Conservation (phyloP, 1,284 basidiomycete species). For the Moesziomyces sp. region DNA sequence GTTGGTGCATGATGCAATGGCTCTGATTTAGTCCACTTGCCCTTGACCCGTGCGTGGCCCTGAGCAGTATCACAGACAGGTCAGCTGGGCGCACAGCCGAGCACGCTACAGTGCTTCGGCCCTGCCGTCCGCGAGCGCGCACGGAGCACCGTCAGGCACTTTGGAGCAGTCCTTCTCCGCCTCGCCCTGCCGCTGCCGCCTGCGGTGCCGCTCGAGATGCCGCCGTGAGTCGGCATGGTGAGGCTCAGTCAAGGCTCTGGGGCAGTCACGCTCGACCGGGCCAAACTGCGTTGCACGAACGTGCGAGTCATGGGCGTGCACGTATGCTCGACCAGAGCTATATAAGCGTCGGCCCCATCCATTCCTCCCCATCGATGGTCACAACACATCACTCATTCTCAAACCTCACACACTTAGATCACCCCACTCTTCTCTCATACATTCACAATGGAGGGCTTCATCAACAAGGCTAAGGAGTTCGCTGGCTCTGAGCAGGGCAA, state of each 20-base stretch:
- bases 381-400: neutral
- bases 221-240: no score
- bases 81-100: neutral
- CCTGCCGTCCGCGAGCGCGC: no score
- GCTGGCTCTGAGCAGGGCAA: conserved; percentile 50
- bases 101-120: no score
- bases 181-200: no score
- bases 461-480: conserved; percentile 62
- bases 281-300: no score
- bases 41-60: neutral
- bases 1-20: neutral
- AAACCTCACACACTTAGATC: neutral
- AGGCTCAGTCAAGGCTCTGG: no score
- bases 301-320: no score
- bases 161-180: no score
- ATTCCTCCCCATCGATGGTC: no score
- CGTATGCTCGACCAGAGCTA: neutral
- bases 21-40: neutral
- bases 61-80: neutral
- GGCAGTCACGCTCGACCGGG: no score
- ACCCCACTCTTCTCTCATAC: neutral
- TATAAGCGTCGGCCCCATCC: neutral
- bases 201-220: no score
- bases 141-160: neutral
- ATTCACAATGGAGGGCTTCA: conserved; percentile 53